Base-by-base conservation (phyloP, 306 rosid species). In the Vicia faba region DNA sequence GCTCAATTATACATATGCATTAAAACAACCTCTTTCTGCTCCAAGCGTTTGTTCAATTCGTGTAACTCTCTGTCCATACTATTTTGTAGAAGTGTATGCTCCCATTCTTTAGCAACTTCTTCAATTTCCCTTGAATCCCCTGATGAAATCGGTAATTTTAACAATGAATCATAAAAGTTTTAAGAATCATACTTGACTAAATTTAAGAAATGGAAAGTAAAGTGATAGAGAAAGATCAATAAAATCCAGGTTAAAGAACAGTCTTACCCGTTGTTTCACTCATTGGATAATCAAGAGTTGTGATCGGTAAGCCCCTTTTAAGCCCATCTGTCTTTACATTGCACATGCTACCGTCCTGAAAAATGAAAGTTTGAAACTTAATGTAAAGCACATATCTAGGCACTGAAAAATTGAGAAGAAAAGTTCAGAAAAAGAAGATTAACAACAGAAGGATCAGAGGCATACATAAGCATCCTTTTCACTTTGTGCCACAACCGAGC, bases 101-200 rank as follows among this genome's bases (percentile, higher is more conserved):
- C 98, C 98, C 89, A 92, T 63, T 89, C 98, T 80, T 92, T 92
- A 40, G 84, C 88, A 38, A 81, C 96, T 84, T 91, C 97, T 79
- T 92, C 98, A 57, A 92, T 84, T 80, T 89, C 96, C 69, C 80
- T 77, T 39, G 92, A 74, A 66, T 85, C 98, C 36, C 91, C 98
- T 87, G 87, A 75, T 54, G 48, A 68, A 76, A 66, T 70, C 63
- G 68, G 70, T 69, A 80, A 65, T 45, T 45, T 33, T 38, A 71
- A 46, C 65, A 59, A 63, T 45, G 31, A 64, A 66, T 55, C 20
- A 61, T 61, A 48, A 31, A 57, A 56, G 38, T 78, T 58, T 18
- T 39, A 68, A 77, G 25, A 59, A 74, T 45, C 66, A 72, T 29
- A 69, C 38, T 75, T 75, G 28, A 61, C 25, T 40, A 45, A 61